phyloP scores from a whole-genome alignment of 1,139 yeast species.

The Geotrichum fermentans region DNA sequence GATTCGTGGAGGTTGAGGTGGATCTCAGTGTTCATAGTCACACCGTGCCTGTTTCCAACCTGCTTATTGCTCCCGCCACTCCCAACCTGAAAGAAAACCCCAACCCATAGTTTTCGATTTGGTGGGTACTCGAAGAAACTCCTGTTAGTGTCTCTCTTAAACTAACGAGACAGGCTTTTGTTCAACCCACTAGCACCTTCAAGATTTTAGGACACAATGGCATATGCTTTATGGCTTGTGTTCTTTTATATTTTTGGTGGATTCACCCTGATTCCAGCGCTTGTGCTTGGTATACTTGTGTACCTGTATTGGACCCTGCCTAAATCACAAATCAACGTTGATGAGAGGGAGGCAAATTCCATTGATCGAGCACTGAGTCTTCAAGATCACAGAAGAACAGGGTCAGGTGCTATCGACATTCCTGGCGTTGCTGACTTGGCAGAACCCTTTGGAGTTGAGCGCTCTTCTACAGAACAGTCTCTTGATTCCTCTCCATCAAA shows the following conservation, averaged over 20 bases:
- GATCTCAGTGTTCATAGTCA: neutral
- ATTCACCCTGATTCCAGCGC: slow-evolving; percentile 64
- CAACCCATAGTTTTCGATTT: neutral
- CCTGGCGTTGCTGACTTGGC: neutral
- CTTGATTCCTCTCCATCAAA: slow-evolving; percentile 13
- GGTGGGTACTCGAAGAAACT: neutral
- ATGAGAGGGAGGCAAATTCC: neutral
- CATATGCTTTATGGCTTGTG: slow-evolving; percentile 28
- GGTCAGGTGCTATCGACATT: neutral
- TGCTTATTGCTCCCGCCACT: neutral
- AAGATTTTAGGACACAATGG: neutral
- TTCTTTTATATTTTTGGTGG: slow-evolving; percentile 66
- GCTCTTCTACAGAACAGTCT: neutral
- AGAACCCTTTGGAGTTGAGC: neutral
- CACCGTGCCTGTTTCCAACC: neutral
- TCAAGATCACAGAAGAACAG: neutral
- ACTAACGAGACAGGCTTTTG: neutral
- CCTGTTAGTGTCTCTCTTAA: neutral
- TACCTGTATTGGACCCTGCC: slow-evolving; percentile 38
- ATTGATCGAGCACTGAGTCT: neutral
- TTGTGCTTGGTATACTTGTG: slow-evolving; percentile 39
- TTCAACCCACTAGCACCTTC: too few species aligned
- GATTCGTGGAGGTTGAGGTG: too few species aligned
- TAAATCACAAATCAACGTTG: slow-evolving; percentile 21
- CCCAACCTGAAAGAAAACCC: neutral